Base-by-base conservation (phyloP, 163 green algal genomes). In the Coccomyxa subellipsoidea region DNA sequence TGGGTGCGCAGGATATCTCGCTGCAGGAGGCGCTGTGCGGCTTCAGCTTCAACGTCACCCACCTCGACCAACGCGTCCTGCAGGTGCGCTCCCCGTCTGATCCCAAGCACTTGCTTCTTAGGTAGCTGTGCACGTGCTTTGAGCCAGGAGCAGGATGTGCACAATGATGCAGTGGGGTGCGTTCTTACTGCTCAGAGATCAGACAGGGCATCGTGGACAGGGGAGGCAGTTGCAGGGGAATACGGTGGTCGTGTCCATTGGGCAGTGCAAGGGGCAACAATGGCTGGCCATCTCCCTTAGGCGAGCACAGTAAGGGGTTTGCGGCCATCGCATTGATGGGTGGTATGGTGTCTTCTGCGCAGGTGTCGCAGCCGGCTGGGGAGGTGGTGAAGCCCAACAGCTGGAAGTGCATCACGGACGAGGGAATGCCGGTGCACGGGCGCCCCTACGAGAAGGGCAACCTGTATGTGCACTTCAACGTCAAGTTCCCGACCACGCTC, bases 381-480 rank as follows among this genome's bases (percentile, higher is more conserved):
- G 89, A 97, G 83, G 93, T 99, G 6, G 95, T 99, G 87, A 98
- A 96, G 90, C 96, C 96, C 12, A 90, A 94, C 87, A 88, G 81
- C 47, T 93, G 99, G 75, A 86, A 91, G 34, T 82, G 81, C 77
- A 83, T 86, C 36, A 77, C 80, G 71, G 93, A 97, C 34, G 97
- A 99, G 89, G 97, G 97, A 82, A 99, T 99, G 97, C 97, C 97
- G 0, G 88, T 95, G 31, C 94, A 98, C 80, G 91, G 91, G 37
- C 89, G 92, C 35, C 95, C 97, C 31, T 99, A 94, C 89, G 82
- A 96, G 81, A 97, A 98, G 89, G 97, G 97, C 80, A 98, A 98
- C 88, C 83, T 99, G 54, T 99, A 99, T 87, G 92, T 99, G 70
- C 93, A 96, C 73, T 99, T 99, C 89, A 91, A 93, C 31, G 95